Evolutionary conservation across 495 filamentous ascomycete species (phyloP), one percentile per base, ranked within the genome.

Genomic region (Cercophora sp.): DNA sequence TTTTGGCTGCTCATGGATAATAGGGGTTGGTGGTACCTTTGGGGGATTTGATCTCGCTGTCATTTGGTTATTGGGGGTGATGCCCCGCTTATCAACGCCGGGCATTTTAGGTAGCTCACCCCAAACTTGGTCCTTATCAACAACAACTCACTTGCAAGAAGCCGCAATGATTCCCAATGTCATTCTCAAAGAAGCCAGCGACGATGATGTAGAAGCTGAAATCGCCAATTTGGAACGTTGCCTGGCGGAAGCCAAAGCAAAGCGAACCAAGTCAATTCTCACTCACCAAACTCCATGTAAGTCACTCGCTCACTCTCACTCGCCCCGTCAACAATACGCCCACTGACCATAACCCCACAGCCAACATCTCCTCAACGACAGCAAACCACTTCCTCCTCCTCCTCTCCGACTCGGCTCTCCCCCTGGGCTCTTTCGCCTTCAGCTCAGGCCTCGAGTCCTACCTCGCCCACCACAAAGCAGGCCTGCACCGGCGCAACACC

Each of bases 371-470:
- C 3, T 13, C 45, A 48, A 40, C 34, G 27, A 24, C 26, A 25
- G 53, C 70, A 1, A 72, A 76, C 24, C 93, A 96, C 70, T 81
- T 88, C 50, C 85, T 96, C 54, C 84, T 97, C 44, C 82, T 96
- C 10, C 86, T 99, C 59, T 86, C 93, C 27, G 93, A 99, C 77
- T 96, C 93, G 6, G 93, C 93, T 31, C 84, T 99, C 6, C 93
- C 93, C 6, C 76, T 99, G 0, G 94, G 94, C 61, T 94, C 91
- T 34, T 99, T 99, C 72, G 93, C 93, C 55, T 99, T 96, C 79
- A 91, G 86, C 74, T 87, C 81, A 58, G 91, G 92, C 0, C 81
- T 99, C 26, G 93, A 99, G 66, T 96, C 91, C 44, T 96, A 89
- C 68, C 83, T 96, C 23, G 86, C 88, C 2, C 93, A 97, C 74